Conservation (phyloP, 169 alveolate genomes). For the Babesia bovis region DNA sequence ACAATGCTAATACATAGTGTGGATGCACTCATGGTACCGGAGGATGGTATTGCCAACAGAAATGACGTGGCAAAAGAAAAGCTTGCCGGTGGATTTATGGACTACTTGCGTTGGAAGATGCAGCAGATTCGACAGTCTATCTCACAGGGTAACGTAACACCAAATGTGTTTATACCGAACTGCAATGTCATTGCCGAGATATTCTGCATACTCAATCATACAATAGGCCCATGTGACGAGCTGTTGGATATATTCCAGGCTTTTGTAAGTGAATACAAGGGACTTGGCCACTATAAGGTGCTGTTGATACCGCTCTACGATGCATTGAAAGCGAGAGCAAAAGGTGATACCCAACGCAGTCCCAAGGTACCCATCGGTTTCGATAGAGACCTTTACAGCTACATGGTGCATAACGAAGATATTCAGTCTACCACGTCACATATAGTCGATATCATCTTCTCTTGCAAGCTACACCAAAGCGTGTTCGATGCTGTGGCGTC, state of each 20-base stretch:
- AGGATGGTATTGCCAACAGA: neutral
- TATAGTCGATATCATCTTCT: slow-evolving; percentile 34
- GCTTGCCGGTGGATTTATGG: slow-evolving; percentile 61
- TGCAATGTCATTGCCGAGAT: slow-evolving; percentile 53
- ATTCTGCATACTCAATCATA: slow-evolving; percentile 58
- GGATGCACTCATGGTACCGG: slow-evolving; percentile 42
- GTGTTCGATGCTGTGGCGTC: slow-evolving; percentile 30
- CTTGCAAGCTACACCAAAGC: slow-evolving; percentile 35
- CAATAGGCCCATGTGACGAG: slow-evolving; percentile 53
- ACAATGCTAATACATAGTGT: slow-evolving; percentile 56
- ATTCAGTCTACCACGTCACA: slow-evolving; percentile 56
- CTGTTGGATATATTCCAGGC: slow-evolving; percentile 52
- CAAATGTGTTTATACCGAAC: slow-evolving; percentile 34
- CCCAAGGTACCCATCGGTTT: slow-evolving; percentile 4
- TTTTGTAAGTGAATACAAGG: slow-evolving; percentile 40
- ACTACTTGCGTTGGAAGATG: slow-evolving; percentile 61
- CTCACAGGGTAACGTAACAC: slow-evolving; percentile 8
- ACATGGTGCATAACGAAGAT: slow-evolving; percentile 52
- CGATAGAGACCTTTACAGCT: slow-evolving; percentile 43
- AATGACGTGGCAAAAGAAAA: slow-evolving; percentile 27
- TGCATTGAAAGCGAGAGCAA: slow-evolving; percentile 27
- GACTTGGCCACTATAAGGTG: slow-evolving; percentile 50
- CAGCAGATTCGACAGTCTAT: slow-evolving; percentile 20
- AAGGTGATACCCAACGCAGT: neutral
- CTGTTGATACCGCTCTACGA: slow-evolving; percentile 55